Evolutionary conservation across 257 asterid species (phyloP).

Genomic region (Solanum okadae): DNA sequence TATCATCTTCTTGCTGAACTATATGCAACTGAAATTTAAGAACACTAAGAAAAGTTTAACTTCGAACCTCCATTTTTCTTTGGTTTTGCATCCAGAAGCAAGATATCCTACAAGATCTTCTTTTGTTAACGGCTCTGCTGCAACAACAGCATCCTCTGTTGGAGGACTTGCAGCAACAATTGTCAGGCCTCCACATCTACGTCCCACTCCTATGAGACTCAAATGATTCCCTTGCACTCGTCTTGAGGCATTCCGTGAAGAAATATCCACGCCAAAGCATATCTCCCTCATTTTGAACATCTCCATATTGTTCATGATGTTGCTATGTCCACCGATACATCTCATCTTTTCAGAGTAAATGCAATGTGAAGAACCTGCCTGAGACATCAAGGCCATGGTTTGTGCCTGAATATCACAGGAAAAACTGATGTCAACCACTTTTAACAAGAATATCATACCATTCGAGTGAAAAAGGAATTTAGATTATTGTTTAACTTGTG

Average conservation of each 20-base stretch:
- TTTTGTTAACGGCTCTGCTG: slow-evolving; percentile 83
- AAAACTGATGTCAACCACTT: not conserved
- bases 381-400: slow-evolving; percentile 69
- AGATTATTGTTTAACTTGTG: not conserved
- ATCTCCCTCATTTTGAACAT: slow-evolving; percentile 34
- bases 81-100: slow-evolving; percentile 94
- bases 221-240: slow-evolving; percentile 15
- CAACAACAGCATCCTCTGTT: slow-evolving; percentile 74
- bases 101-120: slow-evolving; percentile 80
- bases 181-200: slow-evolving; percentile 27
- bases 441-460: not conserved
- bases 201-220: slow-evolving; percentile 18
- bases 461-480: not conserved
- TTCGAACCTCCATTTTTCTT: slow-evolving; percentile 90
- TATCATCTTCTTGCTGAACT: not conserved
- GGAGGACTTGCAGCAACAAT: slow-evolving; percentile 97
- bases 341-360: slow-evolving; percentile 29
- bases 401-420: slow-evolving; percentile 28
- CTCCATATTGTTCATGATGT: slow-evolving; percentile 17
- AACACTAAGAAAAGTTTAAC: slow-evolving; percentile 43
- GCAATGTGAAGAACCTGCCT: slow-evolving; percentile 43
- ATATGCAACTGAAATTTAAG: slow-evolving; percentile 13
- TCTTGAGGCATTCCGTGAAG: slow-evolving; percentile 34
- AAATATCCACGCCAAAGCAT: slow-evolving; percentile 17
- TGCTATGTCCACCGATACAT: slow-evolving; percentile 21